Evolutionary conservation across 2,329 filamentous ascomycete species (phyloP), one percentile per base, ranked within the genome.

Genomic region (Fusarium anthophilum): DNA sequence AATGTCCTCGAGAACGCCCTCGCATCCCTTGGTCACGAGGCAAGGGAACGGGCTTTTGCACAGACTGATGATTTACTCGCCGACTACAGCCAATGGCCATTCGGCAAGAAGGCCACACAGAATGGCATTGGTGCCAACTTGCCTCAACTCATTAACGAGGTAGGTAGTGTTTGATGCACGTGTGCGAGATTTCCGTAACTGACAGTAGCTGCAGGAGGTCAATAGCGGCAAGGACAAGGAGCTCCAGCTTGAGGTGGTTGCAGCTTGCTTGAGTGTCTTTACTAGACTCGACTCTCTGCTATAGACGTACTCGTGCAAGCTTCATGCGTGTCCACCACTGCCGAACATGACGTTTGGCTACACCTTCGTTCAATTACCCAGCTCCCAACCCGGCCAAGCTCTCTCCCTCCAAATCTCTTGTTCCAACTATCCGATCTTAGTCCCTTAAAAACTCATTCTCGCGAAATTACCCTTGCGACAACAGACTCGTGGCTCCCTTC

Each of bases 1-100:
- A 99, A 99, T 80, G 96, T 99, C 35, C 89, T 99, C 66, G 96
- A 99, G 86, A 99, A 99, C 81, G 96, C 96, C n/a, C 86, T 99
- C 79, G 94, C 94, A 64, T 97, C 94, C 20, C 90, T 99, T 73
- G 94, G 95, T 76, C 96, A 98, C 81, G 96, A 99, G 86, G 92
- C 96, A 63, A 89, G 96, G 77, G 96, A 99, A 85, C 89, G 96
- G 76, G 96, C 96, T 9, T 99, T 98, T 83, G 94, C 95, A 45
- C 96, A 98, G 86, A 97, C 98, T 24, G 96, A 99, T 82, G 96
- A 98, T 85, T 86, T 99, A 74, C 87, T 99, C 66, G 94, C 94
- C 47, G 96, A 98, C 82, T 99, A 98, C 84, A 97, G 94, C 79
- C 96, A 98, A 86, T 99, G 93, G 92, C 96, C 96, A 1, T 99